phyloP scores from a whole-genome alignment of 1,139 yeast genomes.

The Lodderomyces parapsilosis region DNA sequence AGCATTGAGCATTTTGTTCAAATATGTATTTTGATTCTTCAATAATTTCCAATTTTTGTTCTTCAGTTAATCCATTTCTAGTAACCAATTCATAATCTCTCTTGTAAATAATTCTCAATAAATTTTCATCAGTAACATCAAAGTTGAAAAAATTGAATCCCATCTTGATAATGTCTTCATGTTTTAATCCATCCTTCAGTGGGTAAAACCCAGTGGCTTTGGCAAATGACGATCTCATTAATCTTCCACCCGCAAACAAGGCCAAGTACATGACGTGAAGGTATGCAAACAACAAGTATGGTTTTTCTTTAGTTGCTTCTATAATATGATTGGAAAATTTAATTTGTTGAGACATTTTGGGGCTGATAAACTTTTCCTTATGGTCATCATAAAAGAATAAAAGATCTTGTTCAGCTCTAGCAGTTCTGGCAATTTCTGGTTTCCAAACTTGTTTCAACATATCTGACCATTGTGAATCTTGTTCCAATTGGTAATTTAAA shows the following conservation, averaged over 20 bases:
- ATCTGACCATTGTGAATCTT: slow-evolving; percentile 41
- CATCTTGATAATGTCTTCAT: slow-evolving; percentile 55
- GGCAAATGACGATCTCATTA: slow-evolving; percentile 65
- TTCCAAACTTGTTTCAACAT: slow-evolving; percentile 59
- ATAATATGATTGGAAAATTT: slow-evolving; percentile 62
- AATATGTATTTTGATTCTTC: slow-evolving; percentile 68
- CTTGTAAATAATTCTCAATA: slow-evolving; percentile 65
- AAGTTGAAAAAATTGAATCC: slow-evolving; percentile 76
- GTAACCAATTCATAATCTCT: slow-evolving; percentile 77
- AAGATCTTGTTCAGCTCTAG: slow-evolving; percentile 59
- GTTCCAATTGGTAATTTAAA: slow-evolving; percentile 47
- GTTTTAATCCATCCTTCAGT: slow-evolving; percentile 59
- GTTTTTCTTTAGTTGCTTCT: slow-evolving; percentile 54
- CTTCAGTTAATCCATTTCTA: slow-evolving; percentile 63
- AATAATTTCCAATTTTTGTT: slow-evolving; percentile 67
- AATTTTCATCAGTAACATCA: slow-evolving; percentile 67
- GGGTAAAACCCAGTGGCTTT: slow-evolving; percentile 76
- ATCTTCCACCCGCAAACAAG: slow-evolving; percentile 81
- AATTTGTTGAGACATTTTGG: slow-evolving; percentile 61
- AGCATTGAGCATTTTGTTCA: slow-evolving; percentile 57
- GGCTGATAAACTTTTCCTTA: slow-evolving; percentile 52
- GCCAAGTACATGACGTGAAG: slow-evolving; percentile 86
- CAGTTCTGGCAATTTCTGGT: slow-evolving; percentile 67
- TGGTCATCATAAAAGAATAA: slow-evolving; percentile 62
- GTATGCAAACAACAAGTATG: slow-evolving; percentile 75